These are phyloP conservation scores for Papiliotrema terrestris DNA, from an alignment of 1,284 basidiomycete species.

Conservation along the genomic window DNA sequence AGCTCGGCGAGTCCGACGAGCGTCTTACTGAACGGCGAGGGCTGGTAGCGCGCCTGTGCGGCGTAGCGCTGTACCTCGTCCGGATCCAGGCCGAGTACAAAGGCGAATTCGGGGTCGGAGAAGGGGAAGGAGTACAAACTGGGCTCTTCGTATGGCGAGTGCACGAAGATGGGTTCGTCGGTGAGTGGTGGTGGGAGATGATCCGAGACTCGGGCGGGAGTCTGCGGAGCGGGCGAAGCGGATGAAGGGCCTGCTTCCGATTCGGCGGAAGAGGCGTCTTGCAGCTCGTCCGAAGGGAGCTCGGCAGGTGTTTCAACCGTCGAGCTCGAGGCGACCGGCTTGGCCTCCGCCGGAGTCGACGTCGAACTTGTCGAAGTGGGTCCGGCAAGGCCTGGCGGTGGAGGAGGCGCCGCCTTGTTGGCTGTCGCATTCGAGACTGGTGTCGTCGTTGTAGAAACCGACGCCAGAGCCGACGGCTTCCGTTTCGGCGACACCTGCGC, in stretches of 20 bases:
- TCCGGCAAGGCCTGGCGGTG: background rate
- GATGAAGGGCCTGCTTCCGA: conserved; percentile 41
- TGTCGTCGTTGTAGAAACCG: conserved; percentile 3
- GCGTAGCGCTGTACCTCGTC: conserved; percentile 21
- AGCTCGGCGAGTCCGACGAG: conserved; percentile 33
- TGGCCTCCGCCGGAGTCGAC: conserved; percentile 7
- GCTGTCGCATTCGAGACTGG: conserved; percentile 1
- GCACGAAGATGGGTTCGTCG: conserved; percentile 27
- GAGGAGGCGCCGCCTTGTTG: conserved; percentile 5
- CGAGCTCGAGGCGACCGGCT: background rate
- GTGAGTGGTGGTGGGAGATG: conserved; percentile 25
- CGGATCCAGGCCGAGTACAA: conserved; percentile 30
- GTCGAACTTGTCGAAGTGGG: conserved; percentile 11
- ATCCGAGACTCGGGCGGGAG: conserved; percentile 20
- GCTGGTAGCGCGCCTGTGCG: conserved; percentile 29
- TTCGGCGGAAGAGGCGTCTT: conserved; percentile 13
- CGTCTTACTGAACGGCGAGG: conserved; percentile 37
- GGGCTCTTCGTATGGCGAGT: conserved; percentile 35
- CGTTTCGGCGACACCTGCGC: conserved; percentile 40
- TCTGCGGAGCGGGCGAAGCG: conserved; percentile 29
- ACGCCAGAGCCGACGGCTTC: conserved; percentile 23
- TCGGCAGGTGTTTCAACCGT: background rate
- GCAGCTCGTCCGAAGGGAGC: conserved; percentile 4
- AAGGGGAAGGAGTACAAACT: conserved; percentile 26
- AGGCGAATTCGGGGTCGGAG: conserved; percentile 37